These are phyloP conservation scores for Pseudocohnilembus persalinus DNA, from an alignment of 169 alveolate species.

Conservation along the genomic window DNA sequence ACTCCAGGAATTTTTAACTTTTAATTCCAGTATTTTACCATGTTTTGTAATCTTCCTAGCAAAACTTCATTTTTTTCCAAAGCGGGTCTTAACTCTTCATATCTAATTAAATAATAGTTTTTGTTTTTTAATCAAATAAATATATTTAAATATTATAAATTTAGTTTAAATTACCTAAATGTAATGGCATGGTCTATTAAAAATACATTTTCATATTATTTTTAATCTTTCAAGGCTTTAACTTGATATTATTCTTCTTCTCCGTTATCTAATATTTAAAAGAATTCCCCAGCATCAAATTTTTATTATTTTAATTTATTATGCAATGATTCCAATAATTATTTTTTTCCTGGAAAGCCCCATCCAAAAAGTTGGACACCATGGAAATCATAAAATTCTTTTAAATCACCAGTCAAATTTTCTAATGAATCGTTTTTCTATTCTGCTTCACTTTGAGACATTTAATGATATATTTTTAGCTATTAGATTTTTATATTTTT, in stretches of 20 bases:
- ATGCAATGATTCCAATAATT: constrained; percentile 48
- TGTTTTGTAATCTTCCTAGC: constrained; percentile 54
- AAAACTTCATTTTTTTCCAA: constrained; percentile 54
- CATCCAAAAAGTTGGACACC: constrained; percentile 66
- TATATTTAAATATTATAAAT: too few species aligned
- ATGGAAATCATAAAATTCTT: constrained; percentile 66
- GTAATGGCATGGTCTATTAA: constrained; percentile 86
- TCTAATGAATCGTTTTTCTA: too few species aligned
- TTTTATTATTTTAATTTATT: constrained; percentile 55
- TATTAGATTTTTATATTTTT: too few species aligned
- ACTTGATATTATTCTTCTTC: constrained; percentile 63
- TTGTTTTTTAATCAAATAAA: not conserved
- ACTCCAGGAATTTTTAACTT: constrained; percentile 60
- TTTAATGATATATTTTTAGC: too few species aligned
- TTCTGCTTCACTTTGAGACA: too few species aligned
- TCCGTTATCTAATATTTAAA: constrained; percentile 65
- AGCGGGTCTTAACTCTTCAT: constrained; percentile 56
- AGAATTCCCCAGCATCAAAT: constrained; percentile 65
- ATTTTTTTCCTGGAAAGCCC: constrained; percentile 59
- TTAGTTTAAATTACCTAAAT: constrained; percentile 12
- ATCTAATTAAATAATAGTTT: constrained; percentile 24
- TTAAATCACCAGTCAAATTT: constrained; percentile 28
- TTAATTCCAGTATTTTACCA: constrained; percentile 50
- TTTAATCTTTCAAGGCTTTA: constrained; percentile 32
- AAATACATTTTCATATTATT: constrained; percentile 56